Evolutionary conservation across 352 stramenopile species (phyloP), one percentile per base, ranked within the genome.

Genomic region (Phytophthora agathidicida): DNA sequence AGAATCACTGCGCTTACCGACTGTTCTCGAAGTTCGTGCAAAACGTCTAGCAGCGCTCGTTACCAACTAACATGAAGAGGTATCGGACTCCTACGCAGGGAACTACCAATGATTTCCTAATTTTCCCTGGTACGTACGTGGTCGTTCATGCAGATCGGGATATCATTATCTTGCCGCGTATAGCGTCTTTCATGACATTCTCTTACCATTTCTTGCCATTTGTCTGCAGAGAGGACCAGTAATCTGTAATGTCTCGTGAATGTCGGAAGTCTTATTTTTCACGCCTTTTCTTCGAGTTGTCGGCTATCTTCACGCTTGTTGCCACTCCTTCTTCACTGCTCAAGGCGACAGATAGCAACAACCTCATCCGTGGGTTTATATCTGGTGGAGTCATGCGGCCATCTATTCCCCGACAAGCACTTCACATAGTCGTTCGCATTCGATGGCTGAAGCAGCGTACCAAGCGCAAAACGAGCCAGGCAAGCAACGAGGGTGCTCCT

Each of bases 1-100:
- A 28, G 49, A 39, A 3, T 33, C 41, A 20, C 47, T 67, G 24
- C 60, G 27, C 8, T 28, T 71, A 24, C 75, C 68, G 2, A 74
- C 43, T 30, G 69, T 84, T 2, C 61, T 84, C 7, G 75, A 79
- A 51, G 38, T 84, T 31, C 75, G 71, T 16, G 75, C 75, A 28
- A 68, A 53, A 37, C 68, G 75, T 9, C 32, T 80, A 43, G 64
- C 64, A 13, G 23, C 46, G 23, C 49, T 36, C 10, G 8, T 10
- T 14, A 41, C 20, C 3, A 17, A 24, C 24, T 37, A 36, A 3
- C 27, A 27, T 8, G 35, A 39, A 20, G 3, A 42, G 23, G 41
- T 33, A n/a, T n/a, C n/a, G n/a, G n/a, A n/a, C n/a, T n/a, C n/a
- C n/a, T n/a, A n/a, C n/a, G n/a, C n/a, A n/a, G n/a, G n/a, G n/a